These are phyloP conservation scores for Pseudozyma pruni DNA, from an alignment of 1,284 basidiomycete species.

Conservation along the genomic window DNA sequence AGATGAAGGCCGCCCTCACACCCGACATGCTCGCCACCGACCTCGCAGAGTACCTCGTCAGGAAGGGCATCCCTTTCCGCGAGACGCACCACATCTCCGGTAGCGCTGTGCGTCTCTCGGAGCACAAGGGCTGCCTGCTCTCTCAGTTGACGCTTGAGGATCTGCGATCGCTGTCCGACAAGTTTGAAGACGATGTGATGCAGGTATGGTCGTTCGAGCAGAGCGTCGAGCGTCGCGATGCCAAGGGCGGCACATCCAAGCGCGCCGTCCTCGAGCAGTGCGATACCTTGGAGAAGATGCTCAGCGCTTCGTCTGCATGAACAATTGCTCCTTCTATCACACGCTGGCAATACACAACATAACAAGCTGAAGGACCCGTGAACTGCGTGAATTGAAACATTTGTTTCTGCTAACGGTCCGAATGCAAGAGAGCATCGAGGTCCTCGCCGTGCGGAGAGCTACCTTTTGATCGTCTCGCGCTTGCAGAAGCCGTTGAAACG, in stretches of 20 bases:
- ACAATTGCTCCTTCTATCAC: background rate
- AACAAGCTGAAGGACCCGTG: constrained; percentile 1
- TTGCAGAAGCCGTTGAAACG: constrained; percentile 10
- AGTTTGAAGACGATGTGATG: constrained; percentile 83
- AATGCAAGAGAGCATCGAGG: constrained; percentile 25
- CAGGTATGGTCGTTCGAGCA: constrained; percentile 65
- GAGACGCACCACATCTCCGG: constrained; percentile 99
- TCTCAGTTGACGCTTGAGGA: constrained; percentile 83
- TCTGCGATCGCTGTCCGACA: constrained; percentile 78
- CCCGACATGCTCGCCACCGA: constrained; percentile 98
- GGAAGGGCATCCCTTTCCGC: constrained; percentile 94
- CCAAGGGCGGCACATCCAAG: constrained; percentile 89
- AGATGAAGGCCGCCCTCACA: constrained; percentile 88
- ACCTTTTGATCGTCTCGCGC: constrained; percentile 6
- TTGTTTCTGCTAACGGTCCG: constrained; percentile 1
- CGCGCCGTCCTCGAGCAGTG: constrained; percentile 84
- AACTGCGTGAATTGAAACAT: background rate
- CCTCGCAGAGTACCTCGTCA: constrained; percentile 95
- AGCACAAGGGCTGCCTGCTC: constrained; percentile 81
- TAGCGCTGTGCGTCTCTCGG: constrained; percentile 91
- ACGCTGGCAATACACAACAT: background rate
- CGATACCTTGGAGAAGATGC: constrained; percentile 52
- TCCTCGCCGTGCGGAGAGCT: constrained; percentile 6
- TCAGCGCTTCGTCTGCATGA: constrained; percentile 20
- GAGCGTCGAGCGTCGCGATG: constrained; percentile 91